A percentile compares a stretch with the other conserved stretches of the same genome.
phyloP scores from a whole-genome alignment of 2,329 filamentous ascomycete species.

The Paraphaeosphaeria minitans region DNA sequence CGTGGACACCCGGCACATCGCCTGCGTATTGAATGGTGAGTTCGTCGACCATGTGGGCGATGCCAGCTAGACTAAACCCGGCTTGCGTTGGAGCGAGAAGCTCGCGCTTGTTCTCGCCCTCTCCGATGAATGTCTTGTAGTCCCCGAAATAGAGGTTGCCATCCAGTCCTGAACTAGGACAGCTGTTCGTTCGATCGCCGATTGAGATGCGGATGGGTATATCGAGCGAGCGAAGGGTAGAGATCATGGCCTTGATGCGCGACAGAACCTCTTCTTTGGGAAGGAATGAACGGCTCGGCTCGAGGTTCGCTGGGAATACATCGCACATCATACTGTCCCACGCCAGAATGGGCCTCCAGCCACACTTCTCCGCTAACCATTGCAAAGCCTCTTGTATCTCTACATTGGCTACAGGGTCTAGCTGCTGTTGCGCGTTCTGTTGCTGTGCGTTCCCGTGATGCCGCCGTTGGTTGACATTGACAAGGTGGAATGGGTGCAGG shows the following conservation, averaged over 20 bases:
- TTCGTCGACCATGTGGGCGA: conserved; percentile 44
- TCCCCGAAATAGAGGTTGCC: conserved; percentile 44
- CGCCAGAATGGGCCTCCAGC: conserved; percentile 40
- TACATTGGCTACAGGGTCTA: conserved; percentile 36
- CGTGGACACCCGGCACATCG: conserved; percentile 39
- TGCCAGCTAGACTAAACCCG: conserved; percentile 36
- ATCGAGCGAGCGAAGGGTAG: conserved; percentile 31
- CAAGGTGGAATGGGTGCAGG: conserved; percentile 42
- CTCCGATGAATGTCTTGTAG: conserved; percentile 38
- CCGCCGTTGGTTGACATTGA: conserved; percentile 40
- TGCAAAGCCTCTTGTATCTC: conserved; percentile 40
- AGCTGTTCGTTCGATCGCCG: conserved; percentile 35
- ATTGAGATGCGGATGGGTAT: conserved; percentile 44
- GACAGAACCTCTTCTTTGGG: conserved; percentile 39
- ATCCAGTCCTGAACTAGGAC: conserved; percentile 35
- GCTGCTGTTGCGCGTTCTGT: conserved; percentile 17
- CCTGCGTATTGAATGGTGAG: conserved; percentile 43
- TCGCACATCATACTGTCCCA: conserved; percentile 47
- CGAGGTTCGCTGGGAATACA: conserved; percentile 43
- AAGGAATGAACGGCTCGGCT: conserved; percentile 33
- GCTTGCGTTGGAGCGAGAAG: conserved; percentile 39
- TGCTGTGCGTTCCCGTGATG: conserved; percentile 15
- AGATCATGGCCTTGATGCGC: conserved; percentile 39
- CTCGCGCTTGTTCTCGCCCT: conserved; percentile 31
- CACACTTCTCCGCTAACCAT: conserved; percentile 39